Percentiles rank a stretch among this genome's conserved stretches.
phyloP scores from a whole-genome alignment of 2,329 filamentous ascomycete genomes.

The Alternaria triticimaculans region DNA sequence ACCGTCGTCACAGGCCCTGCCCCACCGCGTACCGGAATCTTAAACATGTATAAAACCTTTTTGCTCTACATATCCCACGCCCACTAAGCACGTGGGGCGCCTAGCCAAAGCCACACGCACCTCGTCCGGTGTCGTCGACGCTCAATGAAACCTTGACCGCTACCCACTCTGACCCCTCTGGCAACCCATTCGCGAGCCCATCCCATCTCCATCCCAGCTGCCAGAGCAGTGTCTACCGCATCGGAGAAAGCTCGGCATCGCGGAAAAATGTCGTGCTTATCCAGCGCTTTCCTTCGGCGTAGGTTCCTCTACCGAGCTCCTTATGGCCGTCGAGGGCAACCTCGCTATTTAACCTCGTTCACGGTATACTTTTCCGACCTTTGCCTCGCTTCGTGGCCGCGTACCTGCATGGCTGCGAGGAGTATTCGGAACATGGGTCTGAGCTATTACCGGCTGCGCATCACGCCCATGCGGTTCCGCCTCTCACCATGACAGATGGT shows the following conservation, averaged over 20 bases:
- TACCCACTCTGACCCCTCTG: background rate
- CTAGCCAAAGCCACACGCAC: slow-evolving; percentile 18
- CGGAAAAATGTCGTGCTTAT: slow-evolving; percentile 18
- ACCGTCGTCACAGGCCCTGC: slow-evolving; percentile 16
- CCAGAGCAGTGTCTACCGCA: background rate
- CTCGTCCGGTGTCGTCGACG: background rate
- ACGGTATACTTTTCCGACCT: slow-evolving; percentile 12
- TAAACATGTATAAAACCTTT: slow-evolving; percentile 27
- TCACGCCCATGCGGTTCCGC: background rate
- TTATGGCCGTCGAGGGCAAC: background rate
- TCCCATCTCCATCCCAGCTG: slow-evolving; percentile 26
- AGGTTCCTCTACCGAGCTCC: slow-evolving; percentile 17
- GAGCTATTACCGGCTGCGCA: background rate
- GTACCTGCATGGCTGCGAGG: slow-evolving; percentile 17
- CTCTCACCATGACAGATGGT: background rate
- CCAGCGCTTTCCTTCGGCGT: slow-evolving; percentile 38
- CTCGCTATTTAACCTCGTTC: slow-evolving; percentile 8
- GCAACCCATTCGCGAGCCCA: slow-evolving; percentile 11
- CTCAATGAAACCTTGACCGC: slow-evolving; percentile 7
- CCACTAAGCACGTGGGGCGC: slow-evolving; percentile 10
- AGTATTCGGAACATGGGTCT: slow-evolving; percentile 4
- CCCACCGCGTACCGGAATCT: slow-evolving; percentile 15
- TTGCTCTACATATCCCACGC: slow-evolving; percentile 32
- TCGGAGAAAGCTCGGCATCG: slow-evolving; percentile 31
- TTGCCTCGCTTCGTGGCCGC: slow-evolving; percentile 7